These are phyloP conservation scores for Lecanosticta acicola DNA, from an alignment of 2,329 filamentous ascomycete species.

Conservation along the genomic window DNA sequence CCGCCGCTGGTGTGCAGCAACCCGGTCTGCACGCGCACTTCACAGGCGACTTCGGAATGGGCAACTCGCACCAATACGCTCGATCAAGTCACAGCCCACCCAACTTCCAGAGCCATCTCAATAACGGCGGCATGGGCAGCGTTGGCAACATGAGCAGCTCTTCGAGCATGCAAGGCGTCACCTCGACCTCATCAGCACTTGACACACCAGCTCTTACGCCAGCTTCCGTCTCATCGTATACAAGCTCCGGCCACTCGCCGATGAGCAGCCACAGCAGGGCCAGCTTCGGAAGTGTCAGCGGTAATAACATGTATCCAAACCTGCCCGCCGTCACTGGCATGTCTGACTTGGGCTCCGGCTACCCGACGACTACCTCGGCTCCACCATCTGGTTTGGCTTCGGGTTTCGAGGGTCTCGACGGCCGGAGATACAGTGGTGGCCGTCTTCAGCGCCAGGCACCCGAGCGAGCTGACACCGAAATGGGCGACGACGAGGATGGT, in stretches of 20 bases:
- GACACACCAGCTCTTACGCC: constrained; percentile 74
- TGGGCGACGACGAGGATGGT: constrained; percentile 39
- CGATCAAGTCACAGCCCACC: constrained; percentile 56
- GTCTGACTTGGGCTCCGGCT: constrained; percentile 51
- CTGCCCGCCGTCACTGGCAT: constrained; percentile 66
- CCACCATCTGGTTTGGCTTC: constrained; percentile 64
- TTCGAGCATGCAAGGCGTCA: constrained; percentile 32
- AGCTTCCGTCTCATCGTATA: constrained; percentile 69
- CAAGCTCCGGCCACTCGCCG: constrained; percentile 66
- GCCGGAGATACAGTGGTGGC: constrained; percentile 57
- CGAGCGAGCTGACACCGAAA: constrained; percentile 35
- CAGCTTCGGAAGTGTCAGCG: constrained; percentile 49
- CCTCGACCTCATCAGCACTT: constrained; percentile 41
- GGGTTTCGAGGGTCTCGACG: constrained; percentile 55
- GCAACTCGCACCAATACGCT: constrained; percentile 43
- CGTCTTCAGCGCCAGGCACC: constrained; percentile 51
- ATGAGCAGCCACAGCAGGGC: constrained; percentile 58
- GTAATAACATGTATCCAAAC: constrained; percentile 66
- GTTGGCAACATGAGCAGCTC: constrained; percentile 37
- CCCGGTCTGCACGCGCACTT: constrained; percentile 60
- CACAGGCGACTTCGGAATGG: constrained; percentile 41
- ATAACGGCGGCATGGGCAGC: constrained; percentile 27
- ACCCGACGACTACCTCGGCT: constrained; percentile 61
- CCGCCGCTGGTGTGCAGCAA: constrained; percentile 70
- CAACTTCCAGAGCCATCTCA: constrained; percentile 26